Conservation (phyloP, 805 yeast genomes). For the Yarrowia sp. region DNA sequence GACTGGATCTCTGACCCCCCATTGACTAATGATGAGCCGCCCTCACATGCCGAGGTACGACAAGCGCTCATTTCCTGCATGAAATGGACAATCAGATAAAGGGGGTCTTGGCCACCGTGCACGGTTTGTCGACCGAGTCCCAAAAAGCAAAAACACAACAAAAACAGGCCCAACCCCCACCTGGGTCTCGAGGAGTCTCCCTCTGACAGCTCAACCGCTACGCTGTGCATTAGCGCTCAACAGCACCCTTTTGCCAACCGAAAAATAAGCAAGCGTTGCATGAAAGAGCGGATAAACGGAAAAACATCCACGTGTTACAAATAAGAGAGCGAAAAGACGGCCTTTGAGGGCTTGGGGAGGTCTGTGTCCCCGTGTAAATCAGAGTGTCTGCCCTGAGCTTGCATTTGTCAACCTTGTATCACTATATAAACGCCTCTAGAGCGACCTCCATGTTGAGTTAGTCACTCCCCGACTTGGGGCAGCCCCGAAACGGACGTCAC, state of each 20-base stretch:
- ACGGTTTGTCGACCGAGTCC: no score
- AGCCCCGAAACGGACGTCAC: no score
- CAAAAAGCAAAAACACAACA: not conserved
- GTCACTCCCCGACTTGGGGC: no score
- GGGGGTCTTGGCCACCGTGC: constrained; percentile 4
- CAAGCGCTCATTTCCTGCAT: not conserved
- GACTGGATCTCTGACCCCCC: not conserved
- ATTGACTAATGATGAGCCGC: not conserved
- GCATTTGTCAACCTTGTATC: no score
- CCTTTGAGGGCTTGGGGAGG: no score
- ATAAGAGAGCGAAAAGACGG: not conserved
- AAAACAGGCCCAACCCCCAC: not conserved
- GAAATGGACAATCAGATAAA: constrained; percentile 16
- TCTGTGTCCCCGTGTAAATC: not conserved
- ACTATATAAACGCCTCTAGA: no score
- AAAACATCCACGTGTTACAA: constrained; percentile 30
- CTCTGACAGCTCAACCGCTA: constrained; percentile 32
- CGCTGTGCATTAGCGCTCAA: constrained; percentile 35
- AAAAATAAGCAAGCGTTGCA: constrained; percentile 28
- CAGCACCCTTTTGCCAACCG: constrained; percentile 15
- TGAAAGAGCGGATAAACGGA: constrained; percentile 34
- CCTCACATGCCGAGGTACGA: constrained; percentile 25
- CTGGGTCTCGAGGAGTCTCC: not conserved
- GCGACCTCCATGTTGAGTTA: no score
- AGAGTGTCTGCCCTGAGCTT: not conserved